A percentile compares a stretch with the other conserved stretches of the same genome.
Conservation (phyloP, 1,139 yeast species). For the Hansenula sp. region DNA sequence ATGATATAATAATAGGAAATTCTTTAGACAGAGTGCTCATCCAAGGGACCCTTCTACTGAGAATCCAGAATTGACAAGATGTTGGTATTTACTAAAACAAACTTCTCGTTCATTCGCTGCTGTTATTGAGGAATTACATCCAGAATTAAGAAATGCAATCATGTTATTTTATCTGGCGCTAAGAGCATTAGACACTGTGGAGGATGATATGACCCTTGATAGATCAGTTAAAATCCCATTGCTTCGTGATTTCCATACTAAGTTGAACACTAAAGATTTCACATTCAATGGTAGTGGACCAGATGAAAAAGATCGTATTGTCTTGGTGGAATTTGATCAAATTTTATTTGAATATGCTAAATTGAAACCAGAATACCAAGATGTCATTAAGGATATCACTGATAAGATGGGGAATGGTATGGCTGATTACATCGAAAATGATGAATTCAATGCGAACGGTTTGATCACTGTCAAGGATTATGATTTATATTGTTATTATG, state of each 20-base stretch:
- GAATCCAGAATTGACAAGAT: conserved; percentile 49
- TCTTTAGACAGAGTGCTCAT: conserved; percentile 52
- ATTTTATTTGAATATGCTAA: conserved; percentile 69
- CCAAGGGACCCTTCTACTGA: conserved; percentile 44
- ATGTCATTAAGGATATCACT: conserved; percentile 73
- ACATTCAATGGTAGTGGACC: conserved; percentile 73
- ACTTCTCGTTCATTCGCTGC: conserved; percentile 93
- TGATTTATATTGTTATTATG: conserved; percentile 91
- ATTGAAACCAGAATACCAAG: conserved; percentile 74
- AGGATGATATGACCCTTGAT: conserved; percentile 90
- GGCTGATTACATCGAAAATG: conserved; percentile 89
- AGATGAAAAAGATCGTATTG: conserved; percentile 76
- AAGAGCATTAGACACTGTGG: conserved; percentile 93
- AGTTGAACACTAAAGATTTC: conserved; percentile 68
- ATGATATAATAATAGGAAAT: conserved; percentile 19
- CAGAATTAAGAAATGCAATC: conserved; percentile 78
- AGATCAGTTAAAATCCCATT: conserved; percentile 70
- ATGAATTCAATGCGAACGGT: conserved; percentile 74
- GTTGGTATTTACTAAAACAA: conserved; percentile 61
- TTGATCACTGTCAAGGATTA: conserved; percentile 76
- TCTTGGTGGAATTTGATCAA: conserved; percentile 69
- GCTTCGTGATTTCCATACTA: conserved; percentile 62
- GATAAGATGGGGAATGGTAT: conserved; percentile 92
- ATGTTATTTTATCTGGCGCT: conserved; percentile 81
- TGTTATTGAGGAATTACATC: conserved; percentile 87